Base-by-base conservation (phyloP, 176 grass and related monocot species). In the Tuctoria greenei region DNA sequence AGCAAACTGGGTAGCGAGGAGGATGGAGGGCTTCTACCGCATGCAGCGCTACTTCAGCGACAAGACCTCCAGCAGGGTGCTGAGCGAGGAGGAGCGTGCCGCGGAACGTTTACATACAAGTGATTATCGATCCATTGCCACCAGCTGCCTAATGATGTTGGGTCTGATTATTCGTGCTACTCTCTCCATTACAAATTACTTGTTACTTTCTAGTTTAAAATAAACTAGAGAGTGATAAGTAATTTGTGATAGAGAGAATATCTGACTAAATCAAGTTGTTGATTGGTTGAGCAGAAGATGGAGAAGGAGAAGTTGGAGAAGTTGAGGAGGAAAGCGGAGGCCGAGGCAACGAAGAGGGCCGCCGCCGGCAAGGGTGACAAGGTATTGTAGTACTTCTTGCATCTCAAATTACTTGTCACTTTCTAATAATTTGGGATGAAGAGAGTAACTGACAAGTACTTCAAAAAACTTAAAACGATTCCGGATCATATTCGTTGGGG, bases 291-390 rank as follows among this genome's bases (percentile, higher is more conserved):
- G 88, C 76, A 97, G 93, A 93, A 91, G 87, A 97, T 97, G 93
- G 93, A 97, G 90, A 82, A 88, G 86, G 86, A 97, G 83, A 89
- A 83, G 81, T 56, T 87, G 78, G 90, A 93, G 40, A 97, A 93
- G 54, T 17, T 91, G 86, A 85, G 74, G 83, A 86, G 82, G 79
- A 84, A 87, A 64, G 49, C 47, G 60, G 90, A 87, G 67, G 88
- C 83, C 21, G 90, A 97, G 31, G 82, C 73, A 0, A 85, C 75
- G 5, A 84, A 88, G 85, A 88, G 57, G 24, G 73, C 67, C 11
- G 59, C 15, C 37, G 70, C 9, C 3, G 70, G 51, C 16, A 83
- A 83, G 69, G 82, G 46, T 1, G 84, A 76, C 56, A 78, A 76
- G 81, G 77, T 60, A 52, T n/a, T n/a, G 4, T 16, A 18, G 8